phyloP scores from a whole-genome alignment of 306 rosid genomes.

The Cucurbita ficifolia region DNA sequence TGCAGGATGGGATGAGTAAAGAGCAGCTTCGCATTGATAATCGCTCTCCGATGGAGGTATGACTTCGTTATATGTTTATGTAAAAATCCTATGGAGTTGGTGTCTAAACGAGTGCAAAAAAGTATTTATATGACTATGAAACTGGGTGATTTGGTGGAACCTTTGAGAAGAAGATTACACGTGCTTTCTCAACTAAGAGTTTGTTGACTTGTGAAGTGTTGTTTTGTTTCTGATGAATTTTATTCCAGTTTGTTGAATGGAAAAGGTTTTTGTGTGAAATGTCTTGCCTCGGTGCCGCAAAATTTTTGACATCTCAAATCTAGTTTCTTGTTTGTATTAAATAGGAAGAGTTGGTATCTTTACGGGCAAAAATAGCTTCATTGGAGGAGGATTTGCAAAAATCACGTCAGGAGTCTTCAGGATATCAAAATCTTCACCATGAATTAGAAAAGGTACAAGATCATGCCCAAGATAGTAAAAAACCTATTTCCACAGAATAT shows the following conservation, averaged over 20 bases:
- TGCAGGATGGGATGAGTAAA: constrained; percentile 52
- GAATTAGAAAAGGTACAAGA: constrained; percentile 64
- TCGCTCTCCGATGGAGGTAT: constrained; percentile 46
- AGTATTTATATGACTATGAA: neutral
- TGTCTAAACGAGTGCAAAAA: neutral
- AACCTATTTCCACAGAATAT: neutral
- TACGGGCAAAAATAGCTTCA: constrained; percentile 47
- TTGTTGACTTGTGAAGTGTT: neutral
- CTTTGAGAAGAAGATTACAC: neutral
- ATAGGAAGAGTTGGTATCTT: constrained; percentile 66
- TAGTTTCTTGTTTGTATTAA: constrained; percentile 14
- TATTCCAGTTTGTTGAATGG: neutral
- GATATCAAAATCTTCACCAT: constrained; percentile 32
- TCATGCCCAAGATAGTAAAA: neutral
- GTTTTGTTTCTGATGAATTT: neutral
- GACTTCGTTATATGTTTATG: neutral
- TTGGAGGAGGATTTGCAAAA: constrained; percentile 78
- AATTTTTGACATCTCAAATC: constrained; percentile 2
- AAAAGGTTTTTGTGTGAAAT: neutral
- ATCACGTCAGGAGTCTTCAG: constrained; percentile 55
- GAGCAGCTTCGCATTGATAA: constrained; percentile 42
- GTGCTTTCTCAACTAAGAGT: neutral
- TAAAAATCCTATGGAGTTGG: neutral
- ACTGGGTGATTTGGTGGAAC: neutral
- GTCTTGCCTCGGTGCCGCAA: constrained; percentile 5